phyloP scores from a whole-genome alignment of 495 filamentous ascomycete genomes.

The Neurospora sp. region DNA sequence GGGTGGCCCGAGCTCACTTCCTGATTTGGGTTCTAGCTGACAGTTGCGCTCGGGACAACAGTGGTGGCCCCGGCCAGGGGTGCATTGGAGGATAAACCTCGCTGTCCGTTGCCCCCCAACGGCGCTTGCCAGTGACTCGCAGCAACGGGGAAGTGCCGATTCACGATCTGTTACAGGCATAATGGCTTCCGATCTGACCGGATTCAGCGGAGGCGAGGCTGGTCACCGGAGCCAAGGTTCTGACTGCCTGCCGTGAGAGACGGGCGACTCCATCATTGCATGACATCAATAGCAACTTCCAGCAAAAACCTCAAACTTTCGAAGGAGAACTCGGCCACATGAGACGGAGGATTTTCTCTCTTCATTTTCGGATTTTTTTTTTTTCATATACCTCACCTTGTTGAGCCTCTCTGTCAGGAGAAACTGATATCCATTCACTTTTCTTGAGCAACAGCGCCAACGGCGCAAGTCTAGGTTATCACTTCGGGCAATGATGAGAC shows the following conservation, averaged over 20 bases:
- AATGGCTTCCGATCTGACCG: not conserved
- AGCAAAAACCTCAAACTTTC: not conserved
- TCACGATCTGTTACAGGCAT: not conserved
- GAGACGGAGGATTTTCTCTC: not conserved
- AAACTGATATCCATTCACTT: not conserved
- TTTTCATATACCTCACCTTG: not conserved
- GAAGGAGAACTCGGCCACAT: not conserved
- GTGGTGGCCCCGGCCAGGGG: not conserved
- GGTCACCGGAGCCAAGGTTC: not conserved
- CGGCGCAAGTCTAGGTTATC: not conserved
- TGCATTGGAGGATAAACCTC: not conserved
- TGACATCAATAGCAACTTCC: not conserved
- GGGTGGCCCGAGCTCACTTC: not conserved
- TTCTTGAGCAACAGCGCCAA: not conserved
- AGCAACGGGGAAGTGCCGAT: not conserved
- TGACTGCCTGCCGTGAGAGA: not conserved
- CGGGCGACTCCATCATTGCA: not conserved
- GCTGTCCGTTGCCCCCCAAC: not conserved
- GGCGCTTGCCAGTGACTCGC: not conserved
- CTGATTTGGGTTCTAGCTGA: not conserved
- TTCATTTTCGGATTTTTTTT: not conserved
- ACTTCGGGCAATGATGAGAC: not conserved
- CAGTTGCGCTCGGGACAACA: not conserved
- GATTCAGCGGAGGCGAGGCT: not conserved
- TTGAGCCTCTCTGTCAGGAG: too few species aligned